phyloP scores from a whole-genome alignment of 2,329 filamentous ascomycete genomes.

The Chaetomiaceae sp. region DNA sequence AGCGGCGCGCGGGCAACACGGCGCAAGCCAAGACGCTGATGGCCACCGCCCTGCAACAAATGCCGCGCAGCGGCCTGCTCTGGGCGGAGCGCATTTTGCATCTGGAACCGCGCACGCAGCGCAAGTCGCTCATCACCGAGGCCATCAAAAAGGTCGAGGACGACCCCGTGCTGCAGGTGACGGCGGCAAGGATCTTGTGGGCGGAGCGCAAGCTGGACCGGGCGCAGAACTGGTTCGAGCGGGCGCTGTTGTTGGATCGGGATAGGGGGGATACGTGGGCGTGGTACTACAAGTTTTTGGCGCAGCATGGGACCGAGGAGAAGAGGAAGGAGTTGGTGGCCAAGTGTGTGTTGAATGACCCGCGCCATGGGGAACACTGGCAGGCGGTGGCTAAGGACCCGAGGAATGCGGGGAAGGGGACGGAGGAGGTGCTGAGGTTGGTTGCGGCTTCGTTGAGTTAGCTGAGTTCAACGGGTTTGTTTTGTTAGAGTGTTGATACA shows the following conservation, averaged over 20 bases:
- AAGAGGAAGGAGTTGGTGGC: constrained; percentile 79
- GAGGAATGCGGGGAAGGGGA: constrained; percentile 66
- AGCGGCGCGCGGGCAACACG: constrained; percentile 79
- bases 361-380: constrained; percentile 90
- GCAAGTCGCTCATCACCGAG: constrained; percentile 85
- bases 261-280: constrained; percentile 93
- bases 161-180: constrained; percentile 82
- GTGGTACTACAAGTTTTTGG: constrained; percentile 93
- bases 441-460: constrained; percentile 53
- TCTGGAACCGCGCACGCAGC: constrained; percentile 84
- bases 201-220: constrained; percentile 87
- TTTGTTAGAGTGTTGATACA: background rate
- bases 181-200: constrained; percentile 95
- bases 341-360: constrained; percentile 80
- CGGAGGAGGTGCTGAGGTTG: constrained; percentile 77
- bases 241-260: constrained; percentile 80
- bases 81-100: constrained; percentile 97
- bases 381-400: constrained; percentile 82
- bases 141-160: constrained; percentile 97
- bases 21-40: constrained; percentile 85
- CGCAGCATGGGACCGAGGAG: constrained; percentile 90
- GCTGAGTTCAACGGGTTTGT: background rate
- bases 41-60: constrained; percentile 88
- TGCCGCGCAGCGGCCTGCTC: constrained; percentile 78
- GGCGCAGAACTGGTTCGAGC: constrained; percentile 95